Evolutionary conservation across 2,329 filamentous ascomycete species (phyloP).

Genomic region (Acephala macrosclerotiorum): DNA sequence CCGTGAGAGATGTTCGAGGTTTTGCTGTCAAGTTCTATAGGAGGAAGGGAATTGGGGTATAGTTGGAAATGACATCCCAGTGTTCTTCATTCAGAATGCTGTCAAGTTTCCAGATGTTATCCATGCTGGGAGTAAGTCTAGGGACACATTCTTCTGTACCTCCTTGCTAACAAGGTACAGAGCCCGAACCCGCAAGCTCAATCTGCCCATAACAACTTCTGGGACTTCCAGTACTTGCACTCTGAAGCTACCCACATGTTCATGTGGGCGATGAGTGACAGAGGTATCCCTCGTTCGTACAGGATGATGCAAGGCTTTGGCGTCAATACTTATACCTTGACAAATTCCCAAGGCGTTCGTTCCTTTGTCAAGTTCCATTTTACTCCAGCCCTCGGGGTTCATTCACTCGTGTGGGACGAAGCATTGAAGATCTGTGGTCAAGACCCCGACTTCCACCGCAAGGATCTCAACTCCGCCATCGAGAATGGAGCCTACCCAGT

Average conservation of each 20-base stretch:
- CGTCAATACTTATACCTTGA: slow-evolving; percentile 78
- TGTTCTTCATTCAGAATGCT: slow-evolving; percentile 80
- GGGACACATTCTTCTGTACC: slow-evolving; percentile 4
- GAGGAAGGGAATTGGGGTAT: slow-evolving; percentile 80
- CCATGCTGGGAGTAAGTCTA: slow-evolving; percentile 50
- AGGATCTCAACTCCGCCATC: slow-evolving; percentile 79
- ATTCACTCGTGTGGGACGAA: slow-evolving; percentile 80
- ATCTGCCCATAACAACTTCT: slow-evolving; percentile 77
- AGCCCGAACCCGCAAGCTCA: slow-evolving; percentile 78
- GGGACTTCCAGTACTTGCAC: slow-evolving; percentile 75
- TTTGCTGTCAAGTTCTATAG: slow-evolving; percentile 82
- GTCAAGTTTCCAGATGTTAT: slow-evolving; percentile 77
- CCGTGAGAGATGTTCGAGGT: slow-evolving; percentile 82
- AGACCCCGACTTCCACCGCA: slow-evolving; percentile 83
- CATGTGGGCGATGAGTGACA: slow-evolving; percentile 81
- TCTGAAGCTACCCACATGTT: slow-evolving; percentile 80
- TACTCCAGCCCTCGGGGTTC: slow-evolving; percentile 75
- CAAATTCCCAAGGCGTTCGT: slow-evolving; percentile 72
- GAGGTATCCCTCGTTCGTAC: slow-evolving; percentile 75
- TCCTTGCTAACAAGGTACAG: slow-evolving; percentile 57
- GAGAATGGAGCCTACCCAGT: slow-evolving; percentile 73
- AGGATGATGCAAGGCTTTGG: slow-evolving; percentile 90
- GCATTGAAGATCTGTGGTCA: slow-evolving; percentile 77
- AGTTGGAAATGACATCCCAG: slow-evolving; percentile 77
- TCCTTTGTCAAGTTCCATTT: slow-evolving; percentile 82